phyloP scores from a whole-genome alignment of 2,329 filamentous ascomycete genomes.

The Fusarium fujikuroi region DNA sequence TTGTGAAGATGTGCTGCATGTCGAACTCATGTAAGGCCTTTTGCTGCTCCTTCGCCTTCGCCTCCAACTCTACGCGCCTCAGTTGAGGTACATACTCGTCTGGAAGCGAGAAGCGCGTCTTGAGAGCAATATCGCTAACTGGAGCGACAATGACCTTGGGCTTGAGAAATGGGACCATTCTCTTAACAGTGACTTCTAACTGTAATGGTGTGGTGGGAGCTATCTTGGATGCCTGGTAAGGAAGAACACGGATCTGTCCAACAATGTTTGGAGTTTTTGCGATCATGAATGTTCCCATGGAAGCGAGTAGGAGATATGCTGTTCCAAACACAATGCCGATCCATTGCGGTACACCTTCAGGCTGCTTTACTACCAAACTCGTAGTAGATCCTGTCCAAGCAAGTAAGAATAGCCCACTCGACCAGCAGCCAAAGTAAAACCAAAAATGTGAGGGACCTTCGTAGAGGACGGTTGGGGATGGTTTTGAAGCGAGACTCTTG shows the following conservation, averaged over 20 bases:
- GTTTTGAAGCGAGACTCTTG: conserved; percentile 65
- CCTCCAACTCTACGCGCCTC: conserved; percentile 45
- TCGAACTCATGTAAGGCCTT: conserved; percentile 61
- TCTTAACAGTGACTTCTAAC: conserved; percentile 64
- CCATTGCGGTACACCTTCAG: conserved; percentile 65
- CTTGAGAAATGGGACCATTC: conserved; percentile 60
- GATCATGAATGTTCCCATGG: conserved; percentile 69
- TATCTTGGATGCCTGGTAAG: conserved; percentile 43
- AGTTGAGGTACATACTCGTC: conserved; percentile 52
- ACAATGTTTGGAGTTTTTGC: conserved; percentile 68
- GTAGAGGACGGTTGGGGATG: conserved; percentile 70
- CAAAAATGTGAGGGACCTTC: conserved; percentile 71
- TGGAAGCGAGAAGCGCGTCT: conserved; percentile 53
- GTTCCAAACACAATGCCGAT: conserved; percentile 67
- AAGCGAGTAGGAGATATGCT: conserved; percentile 68
- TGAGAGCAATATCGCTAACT: conserved; percentile 50
- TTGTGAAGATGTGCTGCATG: conserved; percentile 65
- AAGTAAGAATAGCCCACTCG: conserved; percentile 58
- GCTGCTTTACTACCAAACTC: conserved; percentile 49
- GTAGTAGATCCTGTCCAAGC: conserved; percentile 51
- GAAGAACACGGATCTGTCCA: conserved; percentile 66
- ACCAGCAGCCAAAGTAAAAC: conserved; percentile 70
- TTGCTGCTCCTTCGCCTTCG: conserved; percentile 52
- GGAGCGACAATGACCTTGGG: conserved; percentile 55
- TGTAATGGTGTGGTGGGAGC: conserved; percentile 49